Conservation (phyloP, 2,329 filamentous ascomycete species). For the Aspergillus melleus region DNA sequence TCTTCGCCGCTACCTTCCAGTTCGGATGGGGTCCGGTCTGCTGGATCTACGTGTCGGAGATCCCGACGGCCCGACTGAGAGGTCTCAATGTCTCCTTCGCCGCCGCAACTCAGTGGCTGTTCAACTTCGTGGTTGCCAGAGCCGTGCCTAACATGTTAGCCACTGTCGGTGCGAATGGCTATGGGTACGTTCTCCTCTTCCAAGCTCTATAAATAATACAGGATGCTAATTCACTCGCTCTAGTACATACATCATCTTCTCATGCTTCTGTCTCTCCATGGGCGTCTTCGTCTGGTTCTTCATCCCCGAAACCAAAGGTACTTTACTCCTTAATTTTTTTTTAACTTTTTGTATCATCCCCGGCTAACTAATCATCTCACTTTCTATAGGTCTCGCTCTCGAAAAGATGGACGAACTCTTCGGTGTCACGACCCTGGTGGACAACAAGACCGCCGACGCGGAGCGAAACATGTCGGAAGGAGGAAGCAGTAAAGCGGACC, state of each 20-base stretch:
- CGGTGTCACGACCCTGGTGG: conserved; percentile 54
- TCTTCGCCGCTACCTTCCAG: conserved; percentile 70
- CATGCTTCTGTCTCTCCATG: conserved; percentile 65
- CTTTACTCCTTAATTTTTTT: too few species aligned
- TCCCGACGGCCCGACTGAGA: conserved; percentile 65
- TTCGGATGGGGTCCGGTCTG: conserved; percentile 70
- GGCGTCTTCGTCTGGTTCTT: conserved; percentile 66
- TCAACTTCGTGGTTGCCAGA: conserved; percentile 71
- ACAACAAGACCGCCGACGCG: conserved; percentile 21
- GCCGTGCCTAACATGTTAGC: conserved; percentile 68
- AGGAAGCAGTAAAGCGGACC: neutral
- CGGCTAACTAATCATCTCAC: neutral
- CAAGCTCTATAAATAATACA: too few species aligned
- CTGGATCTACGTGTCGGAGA: conserved; percentile 73
- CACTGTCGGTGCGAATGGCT: conserved; percentile 51
- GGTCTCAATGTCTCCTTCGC: conserved; percentile 68
- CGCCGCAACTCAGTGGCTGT: conserved; percentile 70
- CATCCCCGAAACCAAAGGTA: conserved; percentile 72
- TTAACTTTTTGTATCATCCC: too few species aligned
- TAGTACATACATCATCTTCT: conserved; percentile 69
- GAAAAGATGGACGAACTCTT: conserved; percentile 69
- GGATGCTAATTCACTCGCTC: conserved; percentile 22
- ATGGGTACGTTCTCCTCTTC: conserved; percentile 41
- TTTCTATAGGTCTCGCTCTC: conserved; percentile 45
- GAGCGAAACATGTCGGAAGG: conserved; percentile 14